Conservation (phyloP, 192 early-diverging fungal species). For the Kappamyces sp. region DNA sequence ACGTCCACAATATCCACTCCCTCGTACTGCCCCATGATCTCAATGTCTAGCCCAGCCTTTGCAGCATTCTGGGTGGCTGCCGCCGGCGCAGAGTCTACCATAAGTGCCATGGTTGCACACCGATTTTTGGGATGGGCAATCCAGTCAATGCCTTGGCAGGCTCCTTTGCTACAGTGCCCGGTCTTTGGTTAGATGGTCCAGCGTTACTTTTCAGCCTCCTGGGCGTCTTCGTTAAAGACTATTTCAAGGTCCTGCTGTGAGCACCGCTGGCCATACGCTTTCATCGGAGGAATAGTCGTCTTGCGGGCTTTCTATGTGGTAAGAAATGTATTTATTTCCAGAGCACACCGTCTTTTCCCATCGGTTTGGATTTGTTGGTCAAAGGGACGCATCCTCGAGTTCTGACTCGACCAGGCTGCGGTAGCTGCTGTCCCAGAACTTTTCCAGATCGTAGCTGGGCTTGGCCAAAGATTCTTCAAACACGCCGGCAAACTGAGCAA, state of each 20-base stretch:
- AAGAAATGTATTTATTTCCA: too few species aligned
- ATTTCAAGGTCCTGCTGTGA: constrained; percentile 16
- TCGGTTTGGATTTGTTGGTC: too few species aligned
- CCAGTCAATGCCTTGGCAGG: constrained; percentile 1
- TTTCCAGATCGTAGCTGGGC: constrained; percentile 82
- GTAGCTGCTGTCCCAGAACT: constrained; percentile 90
- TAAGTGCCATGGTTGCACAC: not conserved
- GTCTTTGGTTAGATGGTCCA: not conserved
- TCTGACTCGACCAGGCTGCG: too few species aligned
- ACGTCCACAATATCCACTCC: constrained; percentile 80
- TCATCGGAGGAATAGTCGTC: too few species aligned
- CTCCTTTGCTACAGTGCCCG: constrained; percentile 6
- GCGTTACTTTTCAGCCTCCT: not conserved
- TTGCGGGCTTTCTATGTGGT: too few species aligned
- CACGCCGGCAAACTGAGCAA: constrained; percentile 75
- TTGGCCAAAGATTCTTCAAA: constrained; percentile 87
- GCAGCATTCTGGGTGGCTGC: too few species aligned
- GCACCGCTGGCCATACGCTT: not conserved
- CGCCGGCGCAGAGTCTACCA: not conserved
- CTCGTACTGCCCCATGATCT: constrained; percentile 71
- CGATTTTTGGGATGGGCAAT: constrained; percentile 10
- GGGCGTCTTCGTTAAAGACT: constrained; percentile 8
- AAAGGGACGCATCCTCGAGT: too few species aligned
- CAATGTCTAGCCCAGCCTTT: constrained; percentile 46
- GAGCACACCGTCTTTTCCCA: too few species aligned